Percentiles rank a stretch among this genome's conserved stretches.
Conservation (phyloP, 2,329 filamentous ascomycete species). For the Ambrosiella beaveri region DNA sequence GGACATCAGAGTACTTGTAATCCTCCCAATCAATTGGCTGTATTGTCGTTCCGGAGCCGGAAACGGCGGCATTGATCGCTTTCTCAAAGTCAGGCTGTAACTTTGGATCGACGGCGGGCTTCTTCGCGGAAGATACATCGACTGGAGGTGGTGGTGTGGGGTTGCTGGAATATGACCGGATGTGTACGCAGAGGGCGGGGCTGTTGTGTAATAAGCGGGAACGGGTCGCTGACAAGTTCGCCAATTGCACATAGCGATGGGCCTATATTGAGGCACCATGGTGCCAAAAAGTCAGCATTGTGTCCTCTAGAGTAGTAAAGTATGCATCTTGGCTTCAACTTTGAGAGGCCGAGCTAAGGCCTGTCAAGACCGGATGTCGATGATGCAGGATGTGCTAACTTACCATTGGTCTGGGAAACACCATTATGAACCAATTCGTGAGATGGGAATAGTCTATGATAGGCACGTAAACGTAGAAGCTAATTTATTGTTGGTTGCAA, state of each 20-base stretch:
- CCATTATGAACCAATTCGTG: neutral
- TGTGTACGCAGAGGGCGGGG: neutral
- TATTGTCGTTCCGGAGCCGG: neutral
- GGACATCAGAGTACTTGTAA: constrained; percentile 24
- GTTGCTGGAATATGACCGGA: constrained; percentile 1
- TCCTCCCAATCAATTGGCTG: constrained; percentile 25
- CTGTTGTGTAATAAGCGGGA: neutral
- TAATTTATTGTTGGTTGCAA: neutral
- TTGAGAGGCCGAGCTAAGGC: neutral
- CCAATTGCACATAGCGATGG: constrained; percentile 4
- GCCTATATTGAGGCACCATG: neutral
- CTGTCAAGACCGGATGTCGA: neutral
- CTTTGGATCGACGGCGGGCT: neutral
- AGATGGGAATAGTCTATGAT: neutral
- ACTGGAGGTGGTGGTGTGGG: neutral
- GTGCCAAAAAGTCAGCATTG: too few relatives aligned
- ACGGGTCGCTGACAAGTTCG: neutral
- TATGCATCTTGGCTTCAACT: neutral
- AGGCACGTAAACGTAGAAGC: neutral
- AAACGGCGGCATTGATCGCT: constrained; percentile 5
- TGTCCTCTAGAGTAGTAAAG: neutral
- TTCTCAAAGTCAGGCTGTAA: constrained; percentile 1
- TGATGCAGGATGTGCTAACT: neutral
- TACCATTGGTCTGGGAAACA: constrained; percentile 3
- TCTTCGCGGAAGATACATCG: neutral